A percentile compares a stretch with the other conserved stretches of the same genome.
Evolutionary conservation across 306 rosid species (phyloP).

Genomic region (Crotalaria pallida): DNA sequence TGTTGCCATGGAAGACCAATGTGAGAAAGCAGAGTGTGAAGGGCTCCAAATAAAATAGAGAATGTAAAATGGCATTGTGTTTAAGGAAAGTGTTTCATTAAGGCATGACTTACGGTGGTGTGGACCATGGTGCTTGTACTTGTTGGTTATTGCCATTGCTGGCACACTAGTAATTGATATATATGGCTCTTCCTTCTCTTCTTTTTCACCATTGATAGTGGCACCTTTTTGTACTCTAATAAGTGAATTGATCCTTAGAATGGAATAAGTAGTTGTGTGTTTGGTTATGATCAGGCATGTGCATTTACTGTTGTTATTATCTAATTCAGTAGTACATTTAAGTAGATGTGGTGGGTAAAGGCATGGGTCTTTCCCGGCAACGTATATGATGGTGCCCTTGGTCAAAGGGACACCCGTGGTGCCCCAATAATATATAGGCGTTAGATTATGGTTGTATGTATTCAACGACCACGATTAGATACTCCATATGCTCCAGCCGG

Average conservation of each 20-base stretch:
- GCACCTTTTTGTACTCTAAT: background rate
- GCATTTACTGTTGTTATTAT: background rate
- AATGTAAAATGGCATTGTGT: background rate
- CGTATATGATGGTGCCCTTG: too few species aligned
- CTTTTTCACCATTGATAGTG: background rate
- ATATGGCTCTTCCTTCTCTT: background rate
- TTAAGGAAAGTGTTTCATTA: slow-evolving; percentile 29
- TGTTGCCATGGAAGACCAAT: slow-evolving; percentile 44
- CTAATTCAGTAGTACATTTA: too few species aligned
- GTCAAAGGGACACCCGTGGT: too few species aligned
- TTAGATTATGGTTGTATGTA: too few species aligned
- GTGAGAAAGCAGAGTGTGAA: slow-evolving; percentile 10
- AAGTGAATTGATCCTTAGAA: background rate
- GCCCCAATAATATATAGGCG: too few species aligned
- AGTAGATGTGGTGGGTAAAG: background rate
- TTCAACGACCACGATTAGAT: too few species aligned
- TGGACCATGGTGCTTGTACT: slow-evolving; percentile 34
- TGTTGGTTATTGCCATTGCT: slow-evolving; percentile 16
- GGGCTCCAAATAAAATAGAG: slow-evolving; percentile 19
- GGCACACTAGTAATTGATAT: slow-evolving; percentile 13
- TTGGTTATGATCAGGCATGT: background rate
- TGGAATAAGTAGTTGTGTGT: background rate
- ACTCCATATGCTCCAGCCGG: too few species aligned
- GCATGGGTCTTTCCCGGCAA: too few species aligned
- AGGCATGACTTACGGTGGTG: slow-evolving; percentile 60